Conservation (phyloP, 23 red algal genomes). For the Gracilaria vermiculophylla region DNA sequence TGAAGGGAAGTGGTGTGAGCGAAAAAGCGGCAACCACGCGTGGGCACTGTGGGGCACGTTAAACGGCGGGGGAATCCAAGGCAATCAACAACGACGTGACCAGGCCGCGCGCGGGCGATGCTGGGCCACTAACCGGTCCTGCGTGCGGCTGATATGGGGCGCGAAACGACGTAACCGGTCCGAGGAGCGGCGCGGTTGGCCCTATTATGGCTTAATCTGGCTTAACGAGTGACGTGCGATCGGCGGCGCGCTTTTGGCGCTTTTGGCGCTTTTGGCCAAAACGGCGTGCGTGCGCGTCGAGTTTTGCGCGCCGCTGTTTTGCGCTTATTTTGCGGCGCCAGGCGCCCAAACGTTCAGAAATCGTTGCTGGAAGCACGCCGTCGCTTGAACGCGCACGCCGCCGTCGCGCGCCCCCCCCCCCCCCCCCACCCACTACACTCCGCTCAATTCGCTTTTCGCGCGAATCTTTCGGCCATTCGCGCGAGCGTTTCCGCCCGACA, state of each 20-base stretch:
- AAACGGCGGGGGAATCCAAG: background rate
- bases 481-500: slow-evolving; percentile 12
- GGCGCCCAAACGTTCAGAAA: background rate
- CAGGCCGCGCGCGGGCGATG: background rate
- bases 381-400: no score
- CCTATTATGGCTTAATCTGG: slow-evolving; percentile 31
- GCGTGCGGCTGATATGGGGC: background rate
- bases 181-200: background rate
- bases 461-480: slow-evolving; percentile 32
- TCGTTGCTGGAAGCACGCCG: slow-evolving; percentile 7
- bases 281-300: background rate
- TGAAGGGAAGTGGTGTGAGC: background rate
- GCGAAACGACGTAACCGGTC: background rate
- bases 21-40: background rate
- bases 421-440: no score
- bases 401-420: no score
- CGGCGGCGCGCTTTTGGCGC: background rate
- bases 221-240: background rate
- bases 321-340: background rate
- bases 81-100: slow-evolving; percentile 11
- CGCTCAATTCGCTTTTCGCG: slow-evolving; percentile 19
- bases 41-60: background rate
- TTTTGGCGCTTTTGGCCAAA: background rate
- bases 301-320: background rate
- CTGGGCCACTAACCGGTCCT: background rate